A percentile compares a stretch with the other conserved stretches of the same genome.
These are phyloP conservation scores for Viridothelium virens DNA, from an alignment of 495 filamentous ascomycete species.

Conservation along the genomic window DNA sequence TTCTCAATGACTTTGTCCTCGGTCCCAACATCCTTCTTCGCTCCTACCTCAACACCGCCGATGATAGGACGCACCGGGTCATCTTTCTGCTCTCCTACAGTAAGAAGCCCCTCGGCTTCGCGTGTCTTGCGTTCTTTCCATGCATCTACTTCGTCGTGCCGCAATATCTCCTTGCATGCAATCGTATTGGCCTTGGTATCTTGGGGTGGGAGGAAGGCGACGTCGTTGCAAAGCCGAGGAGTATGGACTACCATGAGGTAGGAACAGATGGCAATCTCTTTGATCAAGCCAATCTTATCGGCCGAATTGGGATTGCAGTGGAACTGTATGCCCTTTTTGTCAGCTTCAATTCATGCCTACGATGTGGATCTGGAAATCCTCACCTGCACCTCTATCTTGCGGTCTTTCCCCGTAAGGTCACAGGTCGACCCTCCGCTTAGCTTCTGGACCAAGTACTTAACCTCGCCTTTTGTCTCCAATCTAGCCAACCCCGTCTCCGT, in stretches of 20 bases:
- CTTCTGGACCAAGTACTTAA: conserved; percentile 83
- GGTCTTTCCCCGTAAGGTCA: conserved; percentile 77
- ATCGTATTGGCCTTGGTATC: conserved; percentile 71
- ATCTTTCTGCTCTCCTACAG: conserved; percentile 23
- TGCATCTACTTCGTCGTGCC: conserved; percentile 47
- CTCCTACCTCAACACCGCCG: conserved; percentile 56
- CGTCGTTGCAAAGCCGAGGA: conserved; percentile 82
- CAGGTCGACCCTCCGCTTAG: conserved; percentile 80
- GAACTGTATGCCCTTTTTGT: conserved; percentile 46
- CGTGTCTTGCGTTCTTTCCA: conserved; percentile 42
- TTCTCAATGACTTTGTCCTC: conserved; percentile 52
- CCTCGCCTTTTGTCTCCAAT: conserved; percentile 59
- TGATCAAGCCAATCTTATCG: conserved; percentile 89
- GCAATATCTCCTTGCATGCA: conserved; percentile 64
- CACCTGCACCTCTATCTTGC: conserved; percentile 75
- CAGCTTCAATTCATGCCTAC: conserved; percentile 5
- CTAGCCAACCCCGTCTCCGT: conserved; percentile 21
- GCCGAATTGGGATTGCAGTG: conserved; percentile 71
- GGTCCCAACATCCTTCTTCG: conserved; percentile 47
- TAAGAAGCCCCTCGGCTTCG: conserved; percentile 35
- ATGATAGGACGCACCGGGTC: conserved; percentile 36
- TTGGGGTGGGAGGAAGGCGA: conserved; percentile 82
- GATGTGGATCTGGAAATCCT: conserved; percentile 4
- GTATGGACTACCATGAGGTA: conserved; percentile 96
- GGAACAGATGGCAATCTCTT: conserved; percentile 86